These are phyloP conservation scores for Juncus effusus DNA, from an alignment of 176 grass and related monocot species.

Conservation along the genomic window DNA sequence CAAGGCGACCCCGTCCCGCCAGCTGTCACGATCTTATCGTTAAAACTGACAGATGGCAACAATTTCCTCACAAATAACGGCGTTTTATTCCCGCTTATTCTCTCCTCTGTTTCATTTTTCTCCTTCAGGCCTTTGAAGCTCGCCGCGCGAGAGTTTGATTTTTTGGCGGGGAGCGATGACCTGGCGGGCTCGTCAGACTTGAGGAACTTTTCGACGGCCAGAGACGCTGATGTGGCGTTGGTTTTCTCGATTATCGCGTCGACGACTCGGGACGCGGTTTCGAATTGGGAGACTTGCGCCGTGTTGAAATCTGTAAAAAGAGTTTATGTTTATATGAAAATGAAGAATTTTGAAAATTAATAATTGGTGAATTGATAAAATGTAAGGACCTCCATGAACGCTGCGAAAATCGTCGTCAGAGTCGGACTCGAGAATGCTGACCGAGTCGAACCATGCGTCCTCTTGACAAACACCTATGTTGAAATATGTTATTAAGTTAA, in stretches of 20 bases:
- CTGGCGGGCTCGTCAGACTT: slow-evolving; percentile 6
- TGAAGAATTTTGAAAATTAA: slow-evolving; percentile 9
- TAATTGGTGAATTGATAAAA: slow-evolving; percentile 6
- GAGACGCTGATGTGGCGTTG: slow-evolving; percentile 7
- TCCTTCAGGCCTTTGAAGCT: slow-evolving; percentile 58
- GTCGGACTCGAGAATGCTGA: slow-evolving; percentile 81
- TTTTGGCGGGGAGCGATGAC: slow-evolving; percentile 14
- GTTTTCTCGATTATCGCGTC: slow-evolving; percentile 37
- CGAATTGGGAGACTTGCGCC: slow-evolving; percentile 37
- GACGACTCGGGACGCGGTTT: slow-evolving; percentile 45
- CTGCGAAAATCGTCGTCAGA: slow-evolving; percentile 88
- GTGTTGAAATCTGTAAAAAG: slow-evolving; percentile 40
- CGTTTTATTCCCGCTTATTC: slow-evolving; percentile 40
- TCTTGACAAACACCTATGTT: slow-evolving; percentile 68
- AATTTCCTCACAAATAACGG: slow-evolving; percentile 52
- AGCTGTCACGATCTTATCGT: slow-evolving; percentile 54
- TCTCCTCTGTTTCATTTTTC: slow-evolving; percentile 52
- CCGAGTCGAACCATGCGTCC: slow-evolving; percentile 95
- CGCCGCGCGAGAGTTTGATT: slow-evolving; percentile 31
- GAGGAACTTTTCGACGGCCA: slow-evolving; percentile 40
- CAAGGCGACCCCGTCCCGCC: slow-evolving; percentile 38
- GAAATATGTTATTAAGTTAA: background rate
- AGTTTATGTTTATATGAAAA: slow-evolving; percentile 17
- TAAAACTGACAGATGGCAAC: slow-evolving; percentile 78
- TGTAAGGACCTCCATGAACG: slow-evolving; percentile 56